These are phyloP conservation scores for Agaricus blazei DNA, from an alignment of 768 basidiomycete genomes.

Conservation along the genomic window DNA sequence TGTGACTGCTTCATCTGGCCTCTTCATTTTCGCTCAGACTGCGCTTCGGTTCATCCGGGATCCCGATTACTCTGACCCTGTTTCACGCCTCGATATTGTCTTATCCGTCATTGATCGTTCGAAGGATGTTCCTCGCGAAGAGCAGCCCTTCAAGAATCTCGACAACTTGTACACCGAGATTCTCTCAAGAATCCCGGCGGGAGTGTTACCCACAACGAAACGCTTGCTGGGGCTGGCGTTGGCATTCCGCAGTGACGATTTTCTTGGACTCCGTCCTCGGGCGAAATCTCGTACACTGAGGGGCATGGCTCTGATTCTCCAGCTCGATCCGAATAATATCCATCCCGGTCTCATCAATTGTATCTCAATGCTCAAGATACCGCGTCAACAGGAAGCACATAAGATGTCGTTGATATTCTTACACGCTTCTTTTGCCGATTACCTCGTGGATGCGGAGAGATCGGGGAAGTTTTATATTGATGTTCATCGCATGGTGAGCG, in stretches of 20 bases:
- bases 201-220: not conserved
- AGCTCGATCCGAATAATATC: not conserved
- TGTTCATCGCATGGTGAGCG: not conserved
- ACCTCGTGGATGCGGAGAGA: not conserved
- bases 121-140: not conserved
- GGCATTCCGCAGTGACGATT: not conserved
- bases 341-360: not conserved
- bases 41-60: not conserved
- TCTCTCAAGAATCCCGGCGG: not conserved
- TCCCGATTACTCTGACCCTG: not conserved
- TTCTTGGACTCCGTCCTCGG: too few species aligned
- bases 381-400: not conserved
- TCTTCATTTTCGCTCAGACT: not conserved
- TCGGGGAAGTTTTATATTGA: conserved; percentile 9
- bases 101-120: not conserved
- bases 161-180: not conserved
- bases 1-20: not conserved
- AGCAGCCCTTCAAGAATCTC: not conserved
- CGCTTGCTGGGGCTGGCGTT: not conserved
- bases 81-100: not conserved
- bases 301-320: not conserved
- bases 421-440: conserved; percentile 33
- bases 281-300: not conserved
- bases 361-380: not conserved
- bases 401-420: not conserved